Conservation (phyloP, 352 stramenopile species). For the Phytophthora syringae region DNA sequence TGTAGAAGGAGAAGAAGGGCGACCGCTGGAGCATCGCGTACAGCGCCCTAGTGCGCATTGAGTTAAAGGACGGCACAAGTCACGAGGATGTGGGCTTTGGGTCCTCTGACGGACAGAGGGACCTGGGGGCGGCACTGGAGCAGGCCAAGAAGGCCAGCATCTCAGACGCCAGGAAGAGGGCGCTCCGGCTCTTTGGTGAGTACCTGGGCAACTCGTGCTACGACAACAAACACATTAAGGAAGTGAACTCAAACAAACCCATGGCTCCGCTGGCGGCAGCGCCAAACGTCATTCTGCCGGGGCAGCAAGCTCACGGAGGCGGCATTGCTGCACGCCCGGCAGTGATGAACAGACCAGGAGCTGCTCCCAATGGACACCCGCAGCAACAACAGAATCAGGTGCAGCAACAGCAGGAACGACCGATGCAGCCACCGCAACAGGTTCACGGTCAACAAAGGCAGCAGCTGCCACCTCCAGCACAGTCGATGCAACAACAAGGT, state of each 20-base stretch:
- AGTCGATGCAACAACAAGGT: conserved; percentile 5
- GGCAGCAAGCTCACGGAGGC: conserved; percentile 3
- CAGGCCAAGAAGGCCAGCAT: conserved; percentile 90
- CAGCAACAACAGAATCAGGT: conserved; percentile 11
- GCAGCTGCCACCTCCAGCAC: background rate
- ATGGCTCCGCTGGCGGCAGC: conserved; percentile 29
- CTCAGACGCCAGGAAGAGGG: conserved; percentile 83
- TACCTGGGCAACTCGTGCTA: conserved; percentile 90
- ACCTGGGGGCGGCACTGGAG: conserved; percentile 77
- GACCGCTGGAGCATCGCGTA: conserved; percentile 81
- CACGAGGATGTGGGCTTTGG: conserved; percentile 88
- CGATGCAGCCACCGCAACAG: conserved; percentile 9
- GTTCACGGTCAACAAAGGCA: conserved; percentile 1
- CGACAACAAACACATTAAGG: conserved; percentile 85
- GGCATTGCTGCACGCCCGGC: background rate
- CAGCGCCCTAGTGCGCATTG: conserved; percentile 82
- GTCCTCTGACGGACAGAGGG: conserved; percentile 75
- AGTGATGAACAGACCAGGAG: conserved; percentile 6
- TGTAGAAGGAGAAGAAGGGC: conserved; percentile 71
- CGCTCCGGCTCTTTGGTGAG: conserved; percentile 84
- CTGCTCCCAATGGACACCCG: conserved; percentile 5
- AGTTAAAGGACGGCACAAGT: conserved; percentile 85
- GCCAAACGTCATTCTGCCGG: conserved; percentile 27
- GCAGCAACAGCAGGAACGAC: conserved; percentile 19
- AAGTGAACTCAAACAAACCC: conserved; percentile 65